Evolutionary conservation across 192 early-diverging fungal genomes (phyloP), one percentile per base, ranked within the genome.

Genomic region (Mortierella claussenii): DNA sequence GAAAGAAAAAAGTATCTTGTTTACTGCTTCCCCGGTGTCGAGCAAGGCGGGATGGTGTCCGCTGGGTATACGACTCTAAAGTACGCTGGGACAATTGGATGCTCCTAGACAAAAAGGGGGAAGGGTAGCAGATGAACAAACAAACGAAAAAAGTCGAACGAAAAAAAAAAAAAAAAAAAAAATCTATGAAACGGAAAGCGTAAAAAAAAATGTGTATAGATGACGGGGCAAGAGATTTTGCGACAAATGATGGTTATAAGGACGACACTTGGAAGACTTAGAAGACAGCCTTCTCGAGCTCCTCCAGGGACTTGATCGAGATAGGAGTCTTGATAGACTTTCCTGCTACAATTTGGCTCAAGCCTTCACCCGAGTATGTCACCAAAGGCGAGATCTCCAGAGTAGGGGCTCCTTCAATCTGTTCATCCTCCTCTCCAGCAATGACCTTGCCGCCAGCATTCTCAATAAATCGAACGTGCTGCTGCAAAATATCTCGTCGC

Each of bases 351-450:
- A 60, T 58, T 57, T 96, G 91, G 15, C 43, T 44, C 36, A 99
- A 85, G 1, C 94, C 95, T 83, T 99, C 97, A 56, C 97, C 97
- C 43, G 85, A 91, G 75, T 97, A 99, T 6, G 92, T 86, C 4
- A 99, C 94, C 57, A 97, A 86, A 5, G 96, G 89, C 28, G 92
- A 94, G 45, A 99, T 82, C 80, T 99, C 97, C 60, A 99, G 86
- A 20, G 83, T 76, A 20, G 73, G 73, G 2, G 59, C 64, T n/a
- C 64, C 73, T 36, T 67, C 73, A 43, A 89, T 13, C 13, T 60
- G 56, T 43, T 80, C 74, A 50, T 86, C 74, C 33, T 80, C 69
- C 23, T 66, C 65, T 26, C 84, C 73, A n/a, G 60, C 55, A 47
- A 88, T 82, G 20, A 97, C 84, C 56, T 82, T 88, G 21, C 93